phyloP scores from a whole-genome alignment of 2,329 filamentous ascomycete species.

The Domatiomyces catenatus region DNA sequence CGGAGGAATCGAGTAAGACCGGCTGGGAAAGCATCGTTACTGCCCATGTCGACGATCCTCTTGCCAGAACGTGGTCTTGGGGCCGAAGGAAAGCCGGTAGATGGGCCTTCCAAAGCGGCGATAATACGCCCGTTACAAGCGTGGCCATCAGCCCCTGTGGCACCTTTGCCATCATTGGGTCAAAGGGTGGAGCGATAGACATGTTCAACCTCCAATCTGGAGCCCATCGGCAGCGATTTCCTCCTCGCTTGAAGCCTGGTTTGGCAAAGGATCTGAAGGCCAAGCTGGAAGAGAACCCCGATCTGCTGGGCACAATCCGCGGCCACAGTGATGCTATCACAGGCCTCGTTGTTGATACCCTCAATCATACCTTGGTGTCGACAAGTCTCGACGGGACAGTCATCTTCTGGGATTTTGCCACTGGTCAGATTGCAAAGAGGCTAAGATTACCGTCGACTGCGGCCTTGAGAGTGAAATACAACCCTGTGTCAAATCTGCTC shows the following conservation, averaged over 20 bases:
- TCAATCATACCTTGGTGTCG: constrained; percentile 74
- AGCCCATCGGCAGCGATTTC: constrained; percentile 72
- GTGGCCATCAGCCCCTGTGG: constrained; percentile 84
- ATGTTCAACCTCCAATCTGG: constrained; percentile 97
- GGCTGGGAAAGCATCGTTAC: constrained; percentile 97
- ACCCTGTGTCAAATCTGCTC: constrained; percentile 66
- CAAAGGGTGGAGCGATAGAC: constrained; percentile 66
- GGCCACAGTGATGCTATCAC: constrained; percentile 73
- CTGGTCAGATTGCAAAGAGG: constrained; percentile 62
- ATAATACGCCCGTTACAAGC: constrained; percentile 42
- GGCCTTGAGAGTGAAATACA: constrained; percentile 64
- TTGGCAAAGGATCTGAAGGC: constrained; percentile 64
- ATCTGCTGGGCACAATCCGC: constrained; percentile 39
- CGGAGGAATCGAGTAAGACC: constrained; percentile 60
- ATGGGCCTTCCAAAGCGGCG: constrained; percentile 80
- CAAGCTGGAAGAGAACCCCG: constrained; percentile 38
- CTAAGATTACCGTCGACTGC: constrained; percentile 71
- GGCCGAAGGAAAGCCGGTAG: constrained; percentile 81
- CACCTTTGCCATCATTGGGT: constrained; percentile 83
- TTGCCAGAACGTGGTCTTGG: constrained; percentile 95
- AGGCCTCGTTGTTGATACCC: constrained; percentile 71
- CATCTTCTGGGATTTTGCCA: constrained; percentile 96
- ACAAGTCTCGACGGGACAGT: constrained; percentile 81
- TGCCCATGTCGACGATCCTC: constrained; percentile 70
- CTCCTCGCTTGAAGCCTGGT: constrained; percentile 57